Evolutionary conservation across 208 protist genomes (phyloP).

Genomic region (Leptomonas seymouri): DNA sequence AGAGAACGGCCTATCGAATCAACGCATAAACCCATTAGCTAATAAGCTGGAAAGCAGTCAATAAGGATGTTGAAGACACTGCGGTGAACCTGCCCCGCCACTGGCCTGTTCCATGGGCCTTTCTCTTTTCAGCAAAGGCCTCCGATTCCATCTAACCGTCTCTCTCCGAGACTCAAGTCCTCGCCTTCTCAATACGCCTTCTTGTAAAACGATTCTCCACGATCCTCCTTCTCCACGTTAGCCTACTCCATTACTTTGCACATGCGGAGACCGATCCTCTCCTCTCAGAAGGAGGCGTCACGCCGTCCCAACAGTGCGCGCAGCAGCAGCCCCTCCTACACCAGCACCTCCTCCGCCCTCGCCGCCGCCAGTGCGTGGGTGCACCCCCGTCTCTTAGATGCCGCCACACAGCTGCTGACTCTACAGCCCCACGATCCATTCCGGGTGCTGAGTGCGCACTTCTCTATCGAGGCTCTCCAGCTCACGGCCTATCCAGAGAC

Average conservation of each 20-base stretch:
- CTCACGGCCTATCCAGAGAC: slow-evolving; percentile 17
- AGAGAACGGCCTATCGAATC: too few species aligned
- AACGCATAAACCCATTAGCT: too few species aligned
- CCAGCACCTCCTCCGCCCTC: not conserved
- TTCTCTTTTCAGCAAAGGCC: too few species aligned
- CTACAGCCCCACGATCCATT: slow-evolving; percentile 42
- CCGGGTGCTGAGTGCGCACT: slow-evolving; percentile 30
- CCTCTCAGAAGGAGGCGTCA: slow-evolving; percentile 6
- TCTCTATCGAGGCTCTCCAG: slow-evolving; percentile 35
- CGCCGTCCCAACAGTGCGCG: not conserved
- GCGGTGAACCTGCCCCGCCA: too few species aligned
- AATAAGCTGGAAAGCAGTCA: too few species aligned
- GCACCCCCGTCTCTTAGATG: slow-evolving; percentile 29
- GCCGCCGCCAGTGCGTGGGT: slow-evolving; percentile 32
- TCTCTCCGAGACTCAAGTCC: too few species aligned
- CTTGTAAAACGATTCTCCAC: too few species aligned
- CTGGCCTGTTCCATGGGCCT: too few species aligned
- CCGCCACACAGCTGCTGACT: slow-evolving; percentile 28
- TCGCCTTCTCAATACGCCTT: too few species aligned
- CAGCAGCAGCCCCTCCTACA: not conserved
- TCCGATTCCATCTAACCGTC: too few species aligned
- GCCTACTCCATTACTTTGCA: not conserved
- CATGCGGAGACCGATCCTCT: slow-evolving; percentile 12
- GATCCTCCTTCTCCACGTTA: not conserved
- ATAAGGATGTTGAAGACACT: too few species aligned